phyloP scores from a whole-genome alignment of 176 grass and related monocot species.

The Cymbopogon citratus region DNA sequence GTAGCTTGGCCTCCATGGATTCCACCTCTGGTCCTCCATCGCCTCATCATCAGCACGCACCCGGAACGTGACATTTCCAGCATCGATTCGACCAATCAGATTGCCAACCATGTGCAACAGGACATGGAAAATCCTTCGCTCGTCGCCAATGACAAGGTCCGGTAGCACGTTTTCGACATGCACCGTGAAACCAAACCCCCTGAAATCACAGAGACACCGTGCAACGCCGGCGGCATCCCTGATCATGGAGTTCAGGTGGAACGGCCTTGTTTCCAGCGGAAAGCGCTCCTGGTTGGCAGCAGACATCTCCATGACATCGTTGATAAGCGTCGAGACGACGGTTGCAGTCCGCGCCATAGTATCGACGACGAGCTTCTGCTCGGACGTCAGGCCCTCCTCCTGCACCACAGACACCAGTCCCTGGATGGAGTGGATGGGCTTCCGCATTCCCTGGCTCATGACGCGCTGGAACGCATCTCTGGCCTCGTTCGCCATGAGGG shows the following conservation, averaged over 20 bases:
- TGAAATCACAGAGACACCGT: slow-evolving; percentile 50
- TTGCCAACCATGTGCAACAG: slow-evolving; percentile 66
- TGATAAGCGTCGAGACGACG: slow-evolving; percentile 52
- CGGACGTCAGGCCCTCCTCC: slow-evolving; percentile 32
- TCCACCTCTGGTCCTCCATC: slow-evolving; percentile 44
- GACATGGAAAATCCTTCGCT: slow-evolving; percentile 74
- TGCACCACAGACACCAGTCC: slow-evolving; percentile 54
- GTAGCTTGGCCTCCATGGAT: slow-evolving; percentile 53
- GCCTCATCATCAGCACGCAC: slow-evolving; percentile 38
- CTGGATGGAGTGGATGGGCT: slow-evolving; percentile 49
- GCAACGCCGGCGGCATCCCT: slow-evolving; percentile 42
- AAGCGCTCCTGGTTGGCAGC: slow-evolving; percentile 37
- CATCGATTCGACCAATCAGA: slow-evolving; percentile 35
- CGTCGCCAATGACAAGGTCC: slow-evolving; percentile 56
- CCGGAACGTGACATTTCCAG: slow-evolving; percentile 37
- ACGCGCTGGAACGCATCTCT: slow-evolving; percentile 49
- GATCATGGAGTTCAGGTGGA: slow-evolving; percentile 46
- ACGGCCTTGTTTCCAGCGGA: slow-evolving; percentile 34
- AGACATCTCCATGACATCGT: slow-evolving; percentile 58
- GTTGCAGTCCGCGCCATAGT: slow-evolving; percentile 31
- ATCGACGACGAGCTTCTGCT: slow-evolving; percentile 45
- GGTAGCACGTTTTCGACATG: slow-evolving; percentile 40
- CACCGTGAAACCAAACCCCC: slow-evolving; percentile 42
- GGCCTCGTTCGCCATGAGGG: slow-evolving; percentile 56
- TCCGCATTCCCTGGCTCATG: slow-evolving; percentile 58